phyloP scores from a whole-genome alignment of 129 eudicot species.

The Tagetes patula region DNA sequence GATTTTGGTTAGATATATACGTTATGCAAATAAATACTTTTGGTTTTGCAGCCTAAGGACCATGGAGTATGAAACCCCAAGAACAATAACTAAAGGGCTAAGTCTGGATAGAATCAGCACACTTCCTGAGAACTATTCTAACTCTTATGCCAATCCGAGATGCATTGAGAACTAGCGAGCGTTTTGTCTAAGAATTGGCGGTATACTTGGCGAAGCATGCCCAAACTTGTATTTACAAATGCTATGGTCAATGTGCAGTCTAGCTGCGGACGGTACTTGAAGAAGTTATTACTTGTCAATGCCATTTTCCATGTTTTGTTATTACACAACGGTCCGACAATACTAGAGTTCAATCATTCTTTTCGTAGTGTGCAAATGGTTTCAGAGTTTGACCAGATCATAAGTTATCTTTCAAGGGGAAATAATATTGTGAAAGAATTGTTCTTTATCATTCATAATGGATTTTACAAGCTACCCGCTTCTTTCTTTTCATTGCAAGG shows the following conservation, averaged over 20 bases:
- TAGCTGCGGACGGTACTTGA: background rate
- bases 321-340: slow-evolving; percentile 7
- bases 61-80: background rate
- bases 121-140: slow-evolving; percentile 22
- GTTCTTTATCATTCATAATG: background rate
- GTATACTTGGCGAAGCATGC: slow-evolving; percentile 23
- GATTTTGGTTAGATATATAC: background rate
- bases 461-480: slow-evolving; percentile 10
- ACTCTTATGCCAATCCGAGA: slow-evolving; percentile 28
- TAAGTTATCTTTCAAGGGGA: slow-evolving; percentile 10
- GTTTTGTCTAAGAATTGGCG: slow-evolving; percentile 34
- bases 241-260: background rate
- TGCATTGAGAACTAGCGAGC: slow-evolving; percentile 35
- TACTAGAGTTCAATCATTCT: background rate
- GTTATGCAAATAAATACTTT: background rate
- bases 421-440: slow-evolving; percentile 10
- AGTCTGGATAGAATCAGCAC: background rate
- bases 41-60: background rate
- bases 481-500: slow-evolving; percentile 16
- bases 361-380: background rate
- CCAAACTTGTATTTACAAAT: slow-evolving; percentile 16
- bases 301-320: slow-evolving; percentile 25
- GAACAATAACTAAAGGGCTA: background rate
- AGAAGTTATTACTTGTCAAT: background rate
- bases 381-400: slow-evolving; percentile 24